Percentiles rank a stretch among this genome's conserved stretches.
Evolutionary conservation across 139 green algal genomes (phyloP).

Genomic region (Zygnema cylindricum): DNA sequence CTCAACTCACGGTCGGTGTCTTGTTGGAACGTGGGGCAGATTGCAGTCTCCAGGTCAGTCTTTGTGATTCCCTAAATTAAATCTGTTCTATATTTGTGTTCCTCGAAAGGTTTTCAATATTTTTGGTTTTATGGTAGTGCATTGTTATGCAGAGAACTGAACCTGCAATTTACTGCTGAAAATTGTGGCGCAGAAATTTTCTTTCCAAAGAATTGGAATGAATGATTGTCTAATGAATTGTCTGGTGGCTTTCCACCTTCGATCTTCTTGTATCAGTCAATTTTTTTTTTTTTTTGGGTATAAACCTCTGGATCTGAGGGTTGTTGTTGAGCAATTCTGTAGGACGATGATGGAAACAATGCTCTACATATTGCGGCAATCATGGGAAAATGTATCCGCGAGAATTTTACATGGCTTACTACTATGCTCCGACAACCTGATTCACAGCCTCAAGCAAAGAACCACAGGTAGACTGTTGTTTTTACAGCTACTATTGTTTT

Average conservation of each 20-base stretch:
- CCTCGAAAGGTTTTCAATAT: too few species aligned
- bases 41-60: conserved; percentile 24
- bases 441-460: conserved; percentile 9
- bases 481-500: too few species aligned
- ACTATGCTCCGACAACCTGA: conserved; percentile 23
- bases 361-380: conserved; percentile 20
- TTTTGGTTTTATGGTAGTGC: too few species aligned
- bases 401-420: conserved; percentile 38
- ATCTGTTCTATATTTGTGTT: too few species aligned
- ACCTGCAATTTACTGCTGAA: too few species aligned
- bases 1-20: neutral
- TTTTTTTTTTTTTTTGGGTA: conserved; percentile 1
- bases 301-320: neutral
- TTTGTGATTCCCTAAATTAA: too few species aligned
- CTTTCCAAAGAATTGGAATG: too few species aligned
- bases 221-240: too few species aligned
- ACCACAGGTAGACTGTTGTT: conserved; percentile 37
- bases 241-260: too few species aligned
- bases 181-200: too few species aligned
- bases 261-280: too few species aligned
- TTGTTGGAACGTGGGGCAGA: conserved; percentile 13
- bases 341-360: conserved; percentile 46
- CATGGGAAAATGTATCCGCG: conserved; percentile 12
- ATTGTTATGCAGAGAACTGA: too few species aligned
- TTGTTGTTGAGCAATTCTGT: neutral